phyloP scores from a whole-genome alignment of 345 rosid genomes.

The Noccaea caerulescens region DNA sequence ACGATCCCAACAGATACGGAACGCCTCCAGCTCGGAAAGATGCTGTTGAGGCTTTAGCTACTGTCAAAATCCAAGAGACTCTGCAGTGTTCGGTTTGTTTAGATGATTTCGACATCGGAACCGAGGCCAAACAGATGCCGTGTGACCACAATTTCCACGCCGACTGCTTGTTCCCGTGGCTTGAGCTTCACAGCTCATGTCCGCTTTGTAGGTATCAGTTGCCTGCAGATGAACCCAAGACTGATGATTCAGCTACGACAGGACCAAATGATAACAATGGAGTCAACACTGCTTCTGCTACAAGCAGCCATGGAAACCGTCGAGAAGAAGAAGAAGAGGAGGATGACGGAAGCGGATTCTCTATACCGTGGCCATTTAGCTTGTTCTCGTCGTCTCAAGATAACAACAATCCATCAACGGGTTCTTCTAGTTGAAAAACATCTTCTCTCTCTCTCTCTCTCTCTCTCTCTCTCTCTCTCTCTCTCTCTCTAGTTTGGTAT shows the following conservation, averaged over 20 bases:
- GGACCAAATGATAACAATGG: slow-evolving; percentile 32
- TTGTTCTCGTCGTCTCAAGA: slow-evolving; percentile 40
- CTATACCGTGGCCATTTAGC: slow-evolving; percentile 36
- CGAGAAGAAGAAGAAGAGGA: slow-evolving; percentile 17
- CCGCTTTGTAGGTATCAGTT: slow-evolving; percentile 85
- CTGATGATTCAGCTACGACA: slow-evolving; percentile 51
- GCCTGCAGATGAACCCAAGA: slow-evolving; percentile 67
- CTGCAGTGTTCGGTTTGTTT: slow-evolving; percentile 83
- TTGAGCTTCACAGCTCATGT: slow-evolving; percentile 91
- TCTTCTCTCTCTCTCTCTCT: background rate
- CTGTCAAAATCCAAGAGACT: slow-evolving; percentile 56
- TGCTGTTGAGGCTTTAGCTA: slow-evolving; percentile 70
- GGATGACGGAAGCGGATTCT: slow-evolving; percentile 27
- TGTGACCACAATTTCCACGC: slow-evolving; percentile 79
- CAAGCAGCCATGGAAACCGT: slow-evolving; percentile 23
- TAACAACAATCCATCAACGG: slow-evolving; percentile 26
- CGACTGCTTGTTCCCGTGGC: slow-evolving; percentile 78
- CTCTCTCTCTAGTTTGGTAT: slow-evolving; percentile 1
- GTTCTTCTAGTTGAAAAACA: slow-evolving; percentile 40
- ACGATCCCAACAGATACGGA: slow-evolving; percentile 80
- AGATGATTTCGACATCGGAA: slow-evolving; percentile 72
- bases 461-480: background rate
- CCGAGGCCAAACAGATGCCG: slow-evolving; percentile 76
- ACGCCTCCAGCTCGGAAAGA: slow-evolving; percentile 85
- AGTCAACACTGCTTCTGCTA: slow-evolving; percentile 36